Evolutionary conservation across 139 green algal genomes (phyloP).

Genomic region (Tetraselmis chui): DNA sequence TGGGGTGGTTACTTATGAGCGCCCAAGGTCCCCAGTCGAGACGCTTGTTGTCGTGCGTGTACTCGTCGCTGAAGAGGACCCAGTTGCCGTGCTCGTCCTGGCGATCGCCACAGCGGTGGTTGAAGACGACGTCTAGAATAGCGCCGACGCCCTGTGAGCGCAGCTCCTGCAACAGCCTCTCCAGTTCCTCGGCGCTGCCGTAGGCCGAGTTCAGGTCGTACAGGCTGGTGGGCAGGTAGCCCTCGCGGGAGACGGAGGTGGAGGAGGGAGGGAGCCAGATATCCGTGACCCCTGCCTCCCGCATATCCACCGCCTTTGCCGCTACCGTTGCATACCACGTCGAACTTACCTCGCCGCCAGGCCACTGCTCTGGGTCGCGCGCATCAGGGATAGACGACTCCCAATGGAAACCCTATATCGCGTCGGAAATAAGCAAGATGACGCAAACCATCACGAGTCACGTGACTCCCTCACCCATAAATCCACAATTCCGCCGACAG

Average conservation of each 20-base stretch:
- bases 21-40: slow-evolving; percentile 19
- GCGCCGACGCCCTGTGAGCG: slow-evolving; percentile 10
- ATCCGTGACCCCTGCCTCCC: slow-evolving; percentile 15
- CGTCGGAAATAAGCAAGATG: too few relatives aligned
- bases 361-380: slow-evolving; percentile 12
- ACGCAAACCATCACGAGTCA: too few relatives aligned
- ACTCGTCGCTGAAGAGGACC: slow-evolving; percentile 24
- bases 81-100: slow-evolving; percentile 29
- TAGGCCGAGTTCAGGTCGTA: slow-evolving; percentile 26
- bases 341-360: slow-evolving; percentile 4
- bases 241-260: slow-evolving; percentile 8
- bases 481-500: neutral
- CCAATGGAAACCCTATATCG: slow-evolving; percentile 13
- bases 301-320: slow-evolving; percentile 20
- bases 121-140: slow-evolving; percentile 23
- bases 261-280: slow-evolving; percentile 18
- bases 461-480: neutral
- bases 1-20: slow-evolving; percentile 11
- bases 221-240: slow-evolving; percentile 24
- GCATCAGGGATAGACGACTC: slow-evolving; percentile 10
- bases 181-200: slow-evolving; percentile 9
- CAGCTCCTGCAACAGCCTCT: slow-evolving; percentile 7
- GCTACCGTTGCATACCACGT: slow-evolving; percentile 18
- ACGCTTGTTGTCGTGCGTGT: slow-evolving; percentile 11
- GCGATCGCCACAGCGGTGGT: slow-evolving; percentile 19